Evolutionary conservation across 2,329 filamentous ascomycete genomes (phyloP).

Genomic region (Botrytis tulipae): DNA sequence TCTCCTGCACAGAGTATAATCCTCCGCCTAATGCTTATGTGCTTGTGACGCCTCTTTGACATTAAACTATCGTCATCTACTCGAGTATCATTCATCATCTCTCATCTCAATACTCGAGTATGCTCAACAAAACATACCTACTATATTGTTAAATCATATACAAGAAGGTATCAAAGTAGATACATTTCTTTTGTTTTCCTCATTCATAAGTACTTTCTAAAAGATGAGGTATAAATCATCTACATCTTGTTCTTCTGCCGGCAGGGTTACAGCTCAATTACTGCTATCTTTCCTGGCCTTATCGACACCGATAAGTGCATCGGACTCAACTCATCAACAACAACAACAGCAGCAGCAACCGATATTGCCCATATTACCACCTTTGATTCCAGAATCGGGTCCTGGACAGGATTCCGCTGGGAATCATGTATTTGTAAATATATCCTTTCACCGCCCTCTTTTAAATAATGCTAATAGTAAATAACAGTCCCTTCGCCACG

Average conservation of each 20-base stretch:
- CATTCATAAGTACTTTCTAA: conserved; percentile 21
- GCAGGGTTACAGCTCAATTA: conserved; percentile 53
- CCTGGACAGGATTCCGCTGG: conserved; percentile 46
- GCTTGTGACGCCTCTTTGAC: conserved; percentile 7
- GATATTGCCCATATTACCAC: conserved; percentile 34
- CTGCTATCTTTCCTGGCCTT: conserved; percentile 67
- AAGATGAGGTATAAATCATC: conserved; percentile 19
- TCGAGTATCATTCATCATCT: not conserved
- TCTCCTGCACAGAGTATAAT: not conserved
- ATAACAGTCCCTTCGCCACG: conserved; percentile 69
- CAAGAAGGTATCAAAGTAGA: not conserved
- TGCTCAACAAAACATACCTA: not conserved
- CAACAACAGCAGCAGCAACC: conserved; percentile 44
- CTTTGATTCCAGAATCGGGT: conserved; percentile 43
- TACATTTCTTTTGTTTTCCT: not conserved
- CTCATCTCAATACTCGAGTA: not conserved
- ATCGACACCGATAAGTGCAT: conserved; percentile 46
- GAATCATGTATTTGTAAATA: conserved; percentile 54
- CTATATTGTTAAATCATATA: not conserved
- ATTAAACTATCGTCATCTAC: not conserved
- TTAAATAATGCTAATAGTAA: conserved; percentile 23
- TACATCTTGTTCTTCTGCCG: conserved; percentile 53
- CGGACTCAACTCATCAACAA: conserved; percentile 40
- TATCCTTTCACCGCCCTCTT: not conserved
- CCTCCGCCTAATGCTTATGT: not conserved